Evolutionary conservation across 352 stramenopile species (phyloP).

Genomic region (Globisporangium acanthophoron): DNA sequence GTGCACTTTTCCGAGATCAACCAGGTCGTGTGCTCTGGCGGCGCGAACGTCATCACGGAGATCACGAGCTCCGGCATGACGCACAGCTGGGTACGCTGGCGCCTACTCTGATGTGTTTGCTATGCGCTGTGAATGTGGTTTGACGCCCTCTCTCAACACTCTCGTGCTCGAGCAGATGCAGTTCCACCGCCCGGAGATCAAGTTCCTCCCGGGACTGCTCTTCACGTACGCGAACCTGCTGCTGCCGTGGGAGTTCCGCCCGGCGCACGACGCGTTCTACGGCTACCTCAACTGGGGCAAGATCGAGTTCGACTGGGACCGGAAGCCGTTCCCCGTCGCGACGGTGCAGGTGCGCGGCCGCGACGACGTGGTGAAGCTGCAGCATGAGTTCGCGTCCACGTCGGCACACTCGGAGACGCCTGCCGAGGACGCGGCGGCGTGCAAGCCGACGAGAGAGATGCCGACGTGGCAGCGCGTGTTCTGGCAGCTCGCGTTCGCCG

Average conservation of each 20-base stretch:
- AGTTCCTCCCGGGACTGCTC: slow-evolving; percentile 47
- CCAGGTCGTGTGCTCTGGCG: slow-evolving; percentile 84
- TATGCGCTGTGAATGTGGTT: too few species aligned
- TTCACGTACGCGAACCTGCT: slow-evolving; percentile 73
- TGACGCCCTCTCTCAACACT: background rate
- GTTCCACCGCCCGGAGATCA: slow-evolving; percentile 50
- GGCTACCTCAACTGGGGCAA: slow-evolving; percentile 91
- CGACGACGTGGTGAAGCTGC: slow-evolving; percentile 65
- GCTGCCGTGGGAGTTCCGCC: slow-evolving; percentile 76
- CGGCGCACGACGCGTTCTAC: slow-evolving; percentile 61
- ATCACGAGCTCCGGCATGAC: slow-evolving; percentile 93
- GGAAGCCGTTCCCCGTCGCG: slow-evolving; percentile 40
- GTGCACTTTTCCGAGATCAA: slow-evolving; percentile 92
- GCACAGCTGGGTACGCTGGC: slow-evolving; percentile 81
- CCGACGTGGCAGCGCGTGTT: slow-evolving; percentile 24
- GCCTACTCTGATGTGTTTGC: background rate
- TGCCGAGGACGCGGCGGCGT: slow-evolving; percentile 36
- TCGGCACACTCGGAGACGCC: slow-evolving; percentile 33
- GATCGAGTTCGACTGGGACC: slow-evolving; percentile 89
- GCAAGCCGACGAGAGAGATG: slow-evolving; percentile 39
- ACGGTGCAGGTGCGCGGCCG: slow-evolving; percentile 49
- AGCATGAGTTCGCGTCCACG: slow-evolving; percentile 49
- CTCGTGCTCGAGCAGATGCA: slow-evolving; percentile 41
- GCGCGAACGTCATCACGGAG: slow-evolving; percentile 58
- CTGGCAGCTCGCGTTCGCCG: slow-evolving; percentile 37